These are phyloP conservation scores for Pythium phragmiticola DNA, from an alignment of 352 stramenopile species.

Conservation along the genomic window DNA sequence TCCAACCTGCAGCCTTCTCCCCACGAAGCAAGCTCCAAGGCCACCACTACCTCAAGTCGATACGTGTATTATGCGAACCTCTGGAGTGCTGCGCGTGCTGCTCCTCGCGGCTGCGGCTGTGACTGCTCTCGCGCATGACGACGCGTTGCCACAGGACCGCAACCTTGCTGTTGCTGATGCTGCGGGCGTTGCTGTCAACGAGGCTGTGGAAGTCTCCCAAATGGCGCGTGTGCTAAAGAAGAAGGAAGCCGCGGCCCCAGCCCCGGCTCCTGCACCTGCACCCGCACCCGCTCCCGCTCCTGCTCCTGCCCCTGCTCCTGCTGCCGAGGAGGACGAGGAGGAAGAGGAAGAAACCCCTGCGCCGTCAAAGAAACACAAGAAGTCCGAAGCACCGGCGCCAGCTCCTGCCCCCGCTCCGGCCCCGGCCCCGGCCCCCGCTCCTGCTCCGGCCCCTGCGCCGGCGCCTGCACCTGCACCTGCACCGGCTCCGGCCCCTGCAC, in stretches of 20 bases:
- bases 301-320: constrained; percentile 7
- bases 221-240: constrained; percentile 27
- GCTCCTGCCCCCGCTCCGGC: constrained; percentile 4
- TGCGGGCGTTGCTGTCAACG: not conserved
- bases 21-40: constrained; percentile 1
- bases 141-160: constrained; percentile 20
- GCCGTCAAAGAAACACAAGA: constrained; percentile 19
- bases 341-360: constrained; percentile 25
- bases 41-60: not conserved
- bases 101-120: constrained; percentile 50
- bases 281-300: no score
- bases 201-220: constrained; percentile 5
- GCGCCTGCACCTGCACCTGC: constrained; percentile 1
- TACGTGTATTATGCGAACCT: constrained; percentile 50
- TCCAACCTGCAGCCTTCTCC: constrained; percentile 21
- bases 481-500: not conserved
- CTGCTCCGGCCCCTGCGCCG: constrained; percentile 2
- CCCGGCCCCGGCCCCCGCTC: constrained; percentile 4
- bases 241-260: constrained; percentile 12
- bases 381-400: constrained; percentile 8
- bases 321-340: constrained; percentile 20
- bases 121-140: constrained; percentile 34
- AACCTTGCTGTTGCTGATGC: constrained; percentile 2
- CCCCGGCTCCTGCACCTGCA: not conserved
- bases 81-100: constrained; percentile 48